These are phyloP conservation scores for Ustilago vetiveriae DNA, from an alignment of 1,284 basidiomycete genomes.

Conservation along the genomic window DNA sequence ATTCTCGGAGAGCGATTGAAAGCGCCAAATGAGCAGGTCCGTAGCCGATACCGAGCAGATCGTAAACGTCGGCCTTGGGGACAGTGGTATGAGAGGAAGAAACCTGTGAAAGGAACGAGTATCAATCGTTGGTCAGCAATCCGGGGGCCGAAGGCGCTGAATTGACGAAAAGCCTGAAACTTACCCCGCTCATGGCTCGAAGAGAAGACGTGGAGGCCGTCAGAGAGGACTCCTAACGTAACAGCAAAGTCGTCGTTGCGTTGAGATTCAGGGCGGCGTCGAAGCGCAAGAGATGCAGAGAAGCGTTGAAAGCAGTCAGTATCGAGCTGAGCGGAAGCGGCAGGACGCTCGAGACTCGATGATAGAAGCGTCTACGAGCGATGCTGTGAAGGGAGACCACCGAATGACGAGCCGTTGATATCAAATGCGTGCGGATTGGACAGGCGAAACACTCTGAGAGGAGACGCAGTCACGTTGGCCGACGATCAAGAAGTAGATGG, in stretches of 20 bases:
- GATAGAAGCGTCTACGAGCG: slow-evolving; percentile 2
- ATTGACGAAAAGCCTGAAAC: not conserved
- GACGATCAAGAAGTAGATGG: too few relatives aligned
- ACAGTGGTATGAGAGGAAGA: slow-evolving; percentile 25
- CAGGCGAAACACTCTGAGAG: too few relatives aligned
- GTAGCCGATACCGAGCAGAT: slow-evolving; percentile 63
- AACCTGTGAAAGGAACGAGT: slow-evolving; percentile 5
- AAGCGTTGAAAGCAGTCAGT: not conserved
- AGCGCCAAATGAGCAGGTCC: slow-evolving; percentile 65
- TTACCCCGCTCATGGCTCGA: slow-evolving; percentile 34
- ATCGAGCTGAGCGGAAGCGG: not conserved
- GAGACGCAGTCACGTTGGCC: too few relatives aligned
- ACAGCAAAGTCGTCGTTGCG: not conserved
- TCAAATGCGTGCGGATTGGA: too few relatives aligned
- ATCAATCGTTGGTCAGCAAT: too few relatives aligned
- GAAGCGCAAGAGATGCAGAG: not conserved
- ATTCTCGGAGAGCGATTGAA: slow-evolving; percentile 62
- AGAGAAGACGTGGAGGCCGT: slow-evolving; percentile 33
- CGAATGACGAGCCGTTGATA: not conserved
- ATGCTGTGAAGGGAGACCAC: not conserved
- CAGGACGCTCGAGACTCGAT: not conserved
- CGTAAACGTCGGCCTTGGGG: slow-evolving; percentile 48
- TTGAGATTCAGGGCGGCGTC: not conserved
- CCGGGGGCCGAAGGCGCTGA: too few relatives aligned
- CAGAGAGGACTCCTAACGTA: slow-evolving; percentile 12